Base-by-base conservation (phyloP, 331 rosid genomes). In the Quercus phellos region DNA sequence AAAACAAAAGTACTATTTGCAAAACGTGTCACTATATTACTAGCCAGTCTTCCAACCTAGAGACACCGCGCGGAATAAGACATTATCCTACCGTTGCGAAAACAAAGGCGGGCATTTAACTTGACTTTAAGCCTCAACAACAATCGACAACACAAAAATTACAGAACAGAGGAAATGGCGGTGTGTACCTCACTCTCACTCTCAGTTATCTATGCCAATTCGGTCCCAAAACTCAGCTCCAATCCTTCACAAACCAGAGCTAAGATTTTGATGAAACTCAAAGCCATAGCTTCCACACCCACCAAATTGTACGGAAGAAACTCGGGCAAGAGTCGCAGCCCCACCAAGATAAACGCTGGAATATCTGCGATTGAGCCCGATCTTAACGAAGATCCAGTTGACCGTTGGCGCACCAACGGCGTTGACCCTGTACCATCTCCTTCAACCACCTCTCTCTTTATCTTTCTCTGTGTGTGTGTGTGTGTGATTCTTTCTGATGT, bases 301-400 rank as follows among this genome's bases (percentile, higher is more conserved):
- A 51, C 56, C 86, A 60, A 83, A 42, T 77, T 69, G 72, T 70
- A 55, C 68, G 77, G 83, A 50, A 58, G 83, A 50, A 58, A 78
- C 27, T 82, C 26, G 46, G 54, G 61, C n/a, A 84, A 55, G 51
- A 76, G 11, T 74, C 69, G 51, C 30, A 78, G 70, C 55, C 80
- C 81, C 12, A 83, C 84, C 30, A 77, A 83, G 70, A 77, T 89
- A 76, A 83, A 84, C 10, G 97, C 91, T 2, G 93, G 97, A 72
- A 89, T 94, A 22, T 70, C 87, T 30, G 89, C 88, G 73, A 77
- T 88, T 66, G 97, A 94, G 77, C 97, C 95, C 34, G 97, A 94
- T 80, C 90, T 94, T 73, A 90, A 84, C 73, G 98, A 94, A 82
- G 98, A 94, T 10, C 90, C 90, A 2, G 73, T 19, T 30, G 89